These are phyloP conservation scores for Gelatoporia subvermispora DNA, from an alignment of 768 basidiomycete genomes.

Conservation along the genomic window DNA sequence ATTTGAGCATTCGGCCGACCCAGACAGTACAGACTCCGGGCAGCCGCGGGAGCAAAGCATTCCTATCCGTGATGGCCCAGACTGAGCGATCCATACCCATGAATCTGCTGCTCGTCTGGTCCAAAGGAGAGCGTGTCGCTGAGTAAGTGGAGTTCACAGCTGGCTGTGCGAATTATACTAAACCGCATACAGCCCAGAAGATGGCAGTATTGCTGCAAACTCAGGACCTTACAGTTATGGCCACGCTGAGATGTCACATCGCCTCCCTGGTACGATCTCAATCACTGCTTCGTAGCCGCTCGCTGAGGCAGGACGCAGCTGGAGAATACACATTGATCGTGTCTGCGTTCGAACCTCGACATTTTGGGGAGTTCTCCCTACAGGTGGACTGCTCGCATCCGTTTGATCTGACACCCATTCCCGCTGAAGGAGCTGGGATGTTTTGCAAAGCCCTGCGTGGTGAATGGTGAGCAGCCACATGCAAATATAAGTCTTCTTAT, in stretches of 20 bases:
- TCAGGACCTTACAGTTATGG: constrained; percentile 85
- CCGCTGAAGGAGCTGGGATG: constrained; percentile 91
- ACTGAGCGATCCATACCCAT: constrained; percentile 65
- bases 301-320: constrained; percentile 32
- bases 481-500: not conserved
- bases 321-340: constrained; percentile 83
- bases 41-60: constrained; percentile 29
- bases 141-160: constrained; percentile 50
- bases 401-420: constrained; percentile 61
- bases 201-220: constrained; percentile 66
- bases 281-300: constrained; percentile 5
- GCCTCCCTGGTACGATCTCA: constrained; percentile 45
- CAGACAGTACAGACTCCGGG: not conserved
- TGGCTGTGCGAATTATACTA: not conserved
- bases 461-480: constrained; percentile 51
- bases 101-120: constrained; percentile 72
- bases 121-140: constrained; percentile 63
- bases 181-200: constrained; percentile 37
- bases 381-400: constrained; percentile 56
- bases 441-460: constrained; percentile 66
- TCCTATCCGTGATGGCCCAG: constrained; percentile 42
- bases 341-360: constrained; percentile 75
- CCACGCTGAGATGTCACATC: constrained; percentile 48
- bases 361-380: constrained; percentile 62
- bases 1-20: constrained; percentile 49